Percentiles rank a stretch among this genome's conserved stretches.
phyloP scores from a whole-genome alignment of 768 basidiomycete genomes.

The Mrakia blollopis region DNA sequence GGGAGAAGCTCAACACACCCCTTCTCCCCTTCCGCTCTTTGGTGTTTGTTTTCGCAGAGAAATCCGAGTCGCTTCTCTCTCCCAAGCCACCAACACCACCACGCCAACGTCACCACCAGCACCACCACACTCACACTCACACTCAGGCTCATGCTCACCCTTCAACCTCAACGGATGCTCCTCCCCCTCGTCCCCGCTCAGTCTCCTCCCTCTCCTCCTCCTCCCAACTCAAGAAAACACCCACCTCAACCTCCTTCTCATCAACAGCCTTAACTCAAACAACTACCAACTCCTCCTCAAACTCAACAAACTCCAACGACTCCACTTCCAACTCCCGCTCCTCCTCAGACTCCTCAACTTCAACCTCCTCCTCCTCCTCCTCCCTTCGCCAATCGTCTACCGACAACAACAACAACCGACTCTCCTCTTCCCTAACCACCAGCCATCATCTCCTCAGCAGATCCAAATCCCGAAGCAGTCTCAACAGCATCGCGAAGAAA shows the following conservation, averaged over 20 bases:
- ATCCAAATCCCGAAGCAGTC: too few relatives aligned
- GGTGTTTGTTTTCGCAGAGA: neutral
- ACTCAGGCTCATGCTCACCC: too few relatives aligned
- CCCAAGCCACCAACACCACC: neutral
- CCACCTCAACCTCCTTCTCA: slow-evolving; percentile 12
- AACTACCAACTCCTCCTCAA: neutral
- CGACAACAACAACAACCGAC: neutral
- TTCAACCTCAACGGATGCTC: neutral
- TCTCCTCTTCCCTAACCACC: too few relatives aligned
- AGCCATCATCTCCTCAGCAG: too few relatives aligned
- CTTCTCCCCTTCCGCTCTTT: neutral
- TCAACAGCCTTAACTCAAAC: neutral
- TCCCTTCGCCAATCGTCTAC: neutral
- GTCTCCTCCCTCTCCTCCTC: neutral
- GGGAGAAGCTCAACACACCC: neutral
- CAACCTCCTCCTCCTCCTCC: neutral
- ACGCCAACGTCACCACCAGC: neutral
- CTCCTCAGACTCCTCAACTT: neutral
- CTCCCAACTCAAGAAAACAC: neutral
- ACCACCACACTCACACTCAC: neutral
- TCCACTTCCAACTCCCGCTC: neutral
- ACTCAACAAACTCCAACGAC: neutral
- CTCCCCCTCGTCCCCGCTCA: neutral
- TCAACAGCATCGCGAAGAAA: too few relatives aligned
- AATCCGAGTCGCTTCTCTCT: neutral